Evolutionary conservation across 75 land plant species (phyloP), one percentile per base, ranked within the genome.

Genomic region (Isoetes taiwanensis): DNA sequence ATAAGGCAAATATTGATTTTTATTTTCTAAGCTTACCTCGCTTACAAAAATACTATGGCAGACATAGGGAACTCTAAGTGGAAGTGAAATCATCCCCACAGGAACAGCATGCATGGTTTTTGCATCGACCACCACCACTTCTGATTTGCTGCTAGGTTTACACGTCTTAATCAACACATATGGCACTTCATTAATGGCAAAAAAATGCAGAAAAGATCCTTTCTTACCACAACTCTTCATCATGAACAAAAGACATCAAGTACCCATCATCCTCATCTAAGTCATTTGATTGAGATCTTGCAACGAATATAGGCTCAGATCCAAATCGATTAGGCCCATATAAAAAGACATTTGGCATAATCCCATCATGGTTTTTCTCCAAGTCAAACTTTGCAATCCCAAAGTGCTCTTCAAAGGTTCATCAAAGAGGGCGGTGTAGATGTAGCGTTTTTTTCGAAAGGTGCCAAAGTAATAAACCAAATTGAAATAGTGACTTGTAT

Each of bases 261-360:
- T 78, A 91, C 30, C 97, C 97, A 74, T 83, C 97, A 60, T 91
- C 97, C 65, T 91, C 88, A 33, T 76, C 82, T 12, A 70, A 71
- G 10, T 72, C 67, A 40, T 38, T 59, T 16, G 78, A 82, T 32
- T 79, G 67, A 28, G 65, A 60, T 21, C 69, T 64, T 25, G 97
- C 94, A 5, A 87, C 85, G 67, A 83, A 91, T 10, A 86, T 42
- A 28, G 89, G 89, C 55, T 91, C 94, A 12, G 94, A 83, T 25
- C 97, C 94, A 76, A 40, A 78, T 67, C 80, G 76, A 39, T 88
- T 83, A 21, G 76, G 65, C 8, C 97, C 97, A 28, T 89, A 61
- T 17, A 68, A 54, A 62, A 71, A 83, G 29, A 86, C 54, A 8
- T 94, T 94, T 35, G 34, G 20, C 9, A 86, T 57, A 41, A 76